phyloP scores from a whole-genome alignment of 257 asterid species.

The Scutellaria baicalensis region DNA sequence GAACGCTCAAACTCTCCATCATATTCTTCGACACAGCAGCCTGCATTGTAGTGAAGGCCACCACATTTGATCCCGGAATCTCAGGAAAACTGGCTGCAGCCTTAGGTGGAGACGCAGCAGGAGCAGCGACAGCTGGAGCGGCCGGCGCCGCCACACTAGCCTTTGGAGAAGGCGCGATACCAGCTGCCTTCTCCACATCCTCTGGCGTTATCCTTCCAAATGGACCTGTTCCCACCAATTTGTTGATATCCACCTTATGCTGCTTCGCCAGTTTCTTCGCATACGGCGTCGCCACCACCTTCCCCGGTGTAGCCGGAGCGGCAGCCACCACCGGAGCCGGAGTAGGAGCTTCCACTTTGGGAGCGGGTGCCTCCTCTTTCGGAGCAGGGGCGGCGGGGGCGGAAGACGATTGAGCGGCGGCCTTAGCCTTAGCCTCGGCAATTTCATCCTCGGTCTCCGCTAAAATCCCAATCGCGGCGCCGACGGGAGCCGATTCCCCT shows the following conservation, averaged over 20 bases:
- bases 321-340: slow-evolving; percentile 24
- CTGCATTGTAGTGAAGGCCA: slow-evolving; percentile 81
- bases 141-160: slow-evolving; percentile 23
- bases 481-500: slow-evolving; percentile 67
- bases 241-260: slow-evolving; percentile 58
- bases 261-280: slow-evolving; percentile 92
- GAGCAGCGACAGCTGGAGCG: slow-evolving; percentile 1
- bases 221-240: slow-evolving; percentile 74
- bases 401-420: slow-evolving; percentile 28
- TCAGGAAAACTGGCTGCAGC: slow-evolving; percentile 43
- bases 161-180: slow-evolving; percentile 41
- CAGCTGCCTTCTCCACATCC: slow-evolving; percentile 92
- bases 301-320: slow-evolving; percentile 26
- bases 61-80: slow-evolving; percentile 57
- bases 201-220: slow-evolving; percentile 80
- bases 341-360: slow-evolving; percentile 23
- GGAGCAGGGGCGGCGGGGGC: slow-evolving; percentile 20
- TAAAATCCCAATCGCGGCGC: slow-evolving; percentile 62
- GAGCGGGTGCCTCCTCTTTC: slow-evolving; percentile 16
- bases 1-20: slow-evolving; percentile 73
- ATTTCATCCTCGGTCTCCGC: slow-evolving; percentile 71
- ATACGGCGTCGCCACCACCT: slow-evolving; percentile 48
- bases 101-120: slow-evolving; percentile 29
- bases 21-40: slow-evolving; percentile 75
- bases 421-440: slow-evolving; percentile 61